Conservation (phyloP, 441 rosid genomes). For the Adansonia grandidieri region DNA sequence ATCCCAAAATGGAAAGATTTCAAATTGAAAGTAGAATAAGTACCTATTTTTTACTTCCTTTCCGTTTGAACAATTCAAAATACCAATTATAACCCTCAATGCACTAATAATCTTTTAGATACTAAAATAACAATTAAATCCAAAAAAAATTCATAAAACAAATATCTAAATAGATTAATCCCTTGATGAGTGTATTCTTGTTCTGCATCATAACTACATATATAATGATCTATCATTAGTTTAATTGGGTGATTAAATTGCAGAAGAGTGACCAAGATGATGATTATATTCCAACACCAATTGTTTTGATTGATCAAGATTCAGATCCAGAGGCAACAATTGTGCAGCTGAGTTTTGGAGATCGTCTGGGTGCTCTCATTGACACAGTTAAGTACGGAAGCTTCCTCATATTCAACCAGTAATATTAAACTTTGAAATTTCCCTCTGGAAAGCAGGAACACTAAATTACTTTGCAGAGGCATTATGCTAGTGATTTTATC, state of each 20-base stretch:
- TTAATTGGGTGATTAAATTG: conserved; percentile 35
- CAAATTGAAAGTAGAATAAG: neutral
- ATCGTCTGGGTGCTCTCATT: conserved; percentile 94
- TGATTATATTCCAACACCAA: conserved; percentile 62
- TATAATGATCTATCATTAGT: neutral
- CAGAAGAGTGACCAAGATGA: conserved; percentile 60
- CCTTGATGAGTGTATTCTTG: neutral
- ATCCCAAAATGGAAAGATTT: neutral
- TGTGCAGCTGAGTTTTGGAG: conserved; percentile 92
- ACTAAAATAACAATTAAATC: neutral
- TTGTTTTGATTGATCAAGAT: conserved; percentile 86
- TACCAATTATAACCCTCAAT: neutral
- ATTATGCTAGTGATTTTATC: neutral
- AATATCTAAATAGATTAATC: neutral
- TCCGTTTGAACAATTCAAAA: neutral
- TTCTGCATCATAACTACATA: neutral
- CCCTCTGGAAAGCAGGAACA: neutral
- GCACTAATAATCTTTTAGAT: neutral
- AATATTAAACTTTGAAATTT: neutral
- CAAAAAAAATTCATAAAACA: neutral
- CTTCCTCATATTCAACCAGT: neutral
- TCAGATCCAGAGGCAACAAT: conserved; percentile 79
- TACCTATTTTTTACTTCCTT: neutral
- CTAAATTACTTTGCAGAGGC: neutral
- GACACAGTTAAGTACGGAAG: conserved; percentile 62